These are phyloP conservation scores for Podaxis pistillaris DNA, from an alignment of 768 basidiomycete species.

Conservation along the genomic window DNA sequence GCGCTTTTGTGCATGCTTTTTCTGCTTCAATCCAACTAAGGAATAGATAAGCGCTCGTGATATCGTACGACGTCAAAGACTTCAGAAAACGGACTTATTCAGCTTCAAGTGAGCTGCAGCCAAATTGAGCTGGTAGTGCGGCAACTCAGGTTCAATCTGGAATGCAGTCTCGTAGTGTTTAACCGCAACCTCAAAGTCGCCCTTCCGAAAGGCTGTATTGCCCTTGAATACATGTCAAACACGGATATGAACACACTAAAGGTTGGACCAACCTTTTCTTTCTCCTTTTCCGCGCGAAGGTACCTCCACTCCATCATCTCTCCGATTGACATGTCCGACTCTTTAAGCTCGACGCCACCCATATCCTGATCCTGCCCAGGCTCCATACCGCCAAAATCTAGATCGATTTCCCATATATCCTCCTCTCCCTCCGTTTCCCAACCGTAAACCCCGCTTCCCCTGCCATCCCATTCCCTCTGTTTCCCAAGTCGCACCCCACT, in stretches of 20 bases:
- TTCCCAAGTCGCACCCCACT: conserved; percentile 57
- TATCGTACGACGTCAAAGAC: background rate
- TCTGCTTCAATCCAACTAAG: conserved; percentile 72
- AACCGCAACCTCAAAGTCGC: conserved; percentile 55
- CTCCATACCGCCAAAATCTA: conserved; percentile 52
- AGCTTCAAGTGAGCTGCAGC: conserved; percentile 75
- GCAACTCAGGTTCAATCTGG: conserved; percentile 67
- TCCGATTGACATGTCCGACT: conserved; percentile 62
- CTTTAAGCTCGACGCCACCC: conserved; percentile 43
- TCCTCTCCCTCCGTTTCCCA: conserved; percentile 79
- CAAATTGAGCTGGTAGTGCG: conserved; percentile 74
- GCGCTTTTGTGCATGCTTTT: conserved; percentile 62
- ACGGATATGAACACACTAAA: background rate
- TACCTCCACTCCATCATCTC: conserved; percentile 78
- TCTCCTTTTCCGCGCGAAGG: conserved; percentile 66
- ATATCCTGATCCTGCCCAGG: conserved; percentile 30
- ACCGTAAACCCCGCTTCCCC: conserved; percentile 67
- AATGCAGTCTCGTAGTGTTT: conserved; percentile 59
- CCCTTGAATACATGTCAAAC: conserved; percentile 40
- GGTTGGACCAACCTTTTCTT: conserved; percentile 52
- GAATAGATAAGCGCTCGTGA: conserved; percentile 9
- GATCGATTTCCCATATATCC: conserved; percentile 70
- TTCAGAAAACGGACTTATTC: conserved; percentile 49
- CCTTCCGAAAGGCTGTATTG: conserved; percentile 65
- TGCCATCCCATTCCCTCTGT: conserved; percentile 74